Evolutionary conservation across 75 land plant genomes (phyloP).

Genomic region (Pinus albicaulis): DNA sequence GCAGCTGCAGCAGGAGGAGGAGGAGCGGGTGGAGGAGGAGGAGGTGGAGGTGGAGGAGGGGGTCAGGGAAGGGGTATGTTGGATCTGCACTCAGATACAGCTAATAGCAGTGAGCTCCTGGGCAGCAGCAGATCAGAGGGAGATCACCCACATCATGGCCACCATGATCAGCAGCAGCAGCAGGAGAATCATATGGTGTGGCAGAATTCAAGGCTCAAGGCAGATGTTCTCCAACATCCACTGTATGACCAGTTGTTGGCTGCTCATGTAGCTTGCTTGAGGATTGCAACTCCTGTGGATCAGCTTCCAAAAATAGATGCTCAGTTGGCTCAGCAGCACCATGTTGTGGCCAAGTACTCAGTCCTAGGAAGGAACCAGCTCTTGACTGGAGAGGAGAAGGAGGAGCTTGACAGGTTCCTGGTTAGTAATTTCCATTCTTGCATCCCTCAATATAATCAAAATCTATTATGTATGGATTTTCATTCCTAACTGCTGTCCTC

Average conservation of each 20-base stretch:
- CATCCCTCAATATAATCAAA: constrained; percentile 1
- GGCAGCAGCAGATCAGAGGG: constrained; percentile 16
- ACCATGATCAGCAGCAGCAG: constrained; percentile 10
- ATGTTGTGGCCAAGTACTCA: constrained; percentile 80
- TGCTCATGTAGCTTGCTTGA: constrained; percentile 86
- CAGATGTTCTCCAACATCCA: constrained; percentile 78
- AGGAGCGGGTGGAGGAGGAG: background rate
- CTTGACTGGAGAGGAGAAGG: constrained; percentile 44
- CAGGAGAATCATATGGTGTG: constrained; percentile 23
- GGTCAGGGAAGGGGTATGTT: constrained; percentile 17
- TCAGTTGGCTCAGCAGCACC: constrained; percentile 71
- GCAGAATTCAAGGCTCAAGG: constrained; percentile 73
- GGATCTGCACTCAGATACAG: constrained; percentile 28
- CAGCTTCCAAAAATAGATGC: constrained; percentile 91
- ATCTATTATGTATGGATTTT: too few relatives aligned
- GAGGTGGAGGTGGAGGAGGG: background rate
- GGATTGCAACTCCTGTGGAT: constrained; percentile 93
- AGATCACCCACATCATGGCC: constrained; percentile 9
- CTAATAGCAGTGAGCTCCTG: constrained; percentile 21
- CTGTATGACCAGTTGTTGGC: constrained; percentile 78
- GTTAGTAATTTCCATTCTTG: constrained; percentile 24
- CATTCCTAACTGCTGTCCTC: too few relatives aligned
- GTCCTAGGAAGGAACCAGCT: constrained; percentile 34
- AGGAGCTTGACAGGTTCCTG: constrained; percentile 91
- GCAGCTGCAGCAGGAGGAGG: constrained; percentile 3